Base-by-base conservation (phyloP, 495 filamentous ascomycete species). In the Lichenothelia convexa region DNA sequence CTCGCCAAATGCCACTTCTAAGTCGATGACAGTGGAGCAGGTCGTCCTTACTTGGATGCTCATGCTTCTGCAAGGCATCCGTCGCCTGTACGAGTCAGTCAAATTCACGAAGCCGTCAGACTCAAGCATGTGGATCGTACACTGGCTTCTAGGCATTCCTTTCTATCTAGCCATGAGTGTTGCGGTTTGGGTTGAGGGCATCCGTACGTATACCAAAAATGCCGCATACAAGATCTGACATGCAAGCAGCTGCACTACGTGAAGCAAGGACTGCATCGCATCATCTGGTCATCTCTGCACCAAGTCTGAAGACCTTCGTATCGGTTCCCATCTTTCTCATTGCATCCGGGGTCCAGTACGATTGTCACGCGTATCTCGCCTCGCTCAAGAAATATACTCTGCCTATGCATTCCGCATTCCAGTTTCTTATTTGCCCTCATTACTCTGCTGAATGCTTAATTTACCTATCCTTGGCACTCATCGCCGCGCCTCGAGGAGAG, bases 361-460 rank as follows among this genome's bases (percentile, higher is more conserved):
- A 73, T 51, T 80, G 73, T 48, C 89, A 97, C 53, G 61, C 57
- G 29, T 76, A 93, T 53, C 75, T 97, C 18, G 73, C 71, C 27
- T 72, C 73, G 2, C 61, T 95, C 26, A 72, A 77, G 48, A 33
- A 82, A 44, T 95, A 95, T 51, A 78, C 75, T 13, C 58, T 95
- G 2, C 89, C 89, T 2, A 49, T 55, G 18, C 72, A 77, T 45
- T 75, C 75, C 3, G 47, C 78, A 26, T 97, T 95, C 49, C 59
- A 59, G 24, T 57, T 49, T 21, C 44, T 87, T 13, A 58, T 93
- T 7, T 91, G 75, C 42, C 85, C 91, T n/a, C 89, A 95, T 58
- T 97, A 94, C 54, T 76, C 75, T 0, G 78, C 77, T 32, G 91
- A 95, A 52, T 84, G 82, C 47, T 33, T 80, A 2, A 71, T 93